Base-by-base conservation (phyloP, 108 stramenopile species). In the Skeletonema menzelii region DNA sequence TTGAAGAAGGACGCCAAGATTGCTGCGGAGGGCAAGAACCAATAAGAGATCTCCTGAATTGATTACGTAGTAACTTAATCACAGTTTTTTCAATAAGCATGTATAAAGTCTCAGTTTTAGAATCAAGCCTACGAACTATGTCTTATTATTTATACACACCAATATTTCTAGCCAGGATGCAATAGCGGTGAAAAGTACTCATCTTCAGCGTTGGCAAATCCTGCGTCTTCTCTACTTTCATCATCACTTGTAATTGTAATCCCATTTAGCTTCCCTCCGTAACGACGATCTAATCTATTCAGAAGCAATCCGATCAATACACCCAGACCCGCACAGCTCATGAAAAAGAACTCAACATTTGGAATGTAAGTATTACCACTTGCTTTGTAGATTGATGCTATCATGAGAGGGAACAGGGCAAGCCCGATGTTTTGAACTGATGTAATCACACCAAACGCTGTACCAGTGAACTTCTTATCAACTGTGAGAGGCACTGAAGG, bases 1-100 rank as follows among this genome's bases (percentile, higher is more conserved):
- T 22, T 97, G 53, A 96, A 97, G 84, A 99, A 99, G 85, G 88
- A 94, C 68, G 89, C 85, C 3, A 77, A 75, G 70, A 32, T 84
- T 46, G 86, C 91, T 35, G 80, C 79, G 15, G 79, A 70, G 69
- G 76, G 76, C 5, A 77, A 77, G 64, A 76, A 71, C n/a, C 42
- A 75, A 15, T 75, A 37, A 83, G 22, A 14, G 22, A 61, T 11
- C 37, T 37, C 61, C 17, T 63, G 32, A 0, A 4, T 34, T 34
- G 32, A 34, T 34, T 34, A 6, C 4, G 4, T 34, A 6, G 32
- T 34, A 6, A 34, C 32, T 34, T 34, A 34, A 34, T 34, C 32
- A 34, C 32, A 7, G 32, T 4, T 6, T 35, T 35, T 10, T 35
- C 35, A 35, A 35, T 35, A 22, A n/a, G 49, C 8, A n/a, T 42